These are phyloP conservation scores for Kurtzmaniella quercitrusa DNA, from an alignment of 1,139 yeast species.

Conservation along the genomic window DNA sequence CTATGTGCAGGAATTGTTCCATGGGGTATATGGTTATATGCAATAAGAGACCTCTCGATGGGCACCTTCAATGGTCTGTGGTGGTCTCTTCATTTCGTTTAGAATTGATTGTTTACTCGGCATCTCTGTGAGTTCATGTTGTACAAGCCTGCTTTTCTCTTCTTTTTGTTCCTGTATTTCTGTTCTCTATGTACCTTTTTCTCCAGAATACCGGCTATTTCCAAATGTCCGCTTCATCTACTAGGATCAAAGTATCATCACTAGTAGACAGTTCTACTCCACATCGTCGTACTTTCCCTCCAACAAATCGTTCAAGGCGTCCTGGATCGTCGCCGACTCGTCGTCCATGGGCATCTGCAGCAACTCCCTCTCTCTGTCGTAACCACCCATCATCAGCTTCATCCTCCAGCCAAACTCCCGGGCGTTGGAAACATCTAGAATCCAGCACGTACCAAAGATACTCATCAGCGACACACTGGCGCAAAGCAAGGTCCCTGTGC, in stretches of 20 bases:
- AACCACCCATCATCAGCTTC: constrained; percentile 68
- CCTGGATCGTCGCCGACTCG: constrained; percentile 56
- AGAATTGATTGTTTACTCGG: too few relatives aligned
- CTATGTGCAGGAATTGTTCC: background rate
- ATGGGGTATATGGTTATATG: background rate
- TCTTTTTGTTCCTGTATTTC: too few relatives aligned
- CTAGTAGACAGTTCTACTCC: too few relatives aligned
- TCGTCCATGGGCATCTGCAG: constrained; percentile 60
- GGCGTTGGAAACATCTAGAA: constrained; percentile 62
- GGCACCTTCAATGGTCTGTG: too few relatives aligned
- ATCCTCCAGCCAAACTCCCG: constrained; percentile 70
- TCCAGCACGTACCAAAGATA: constrained; percentile 76
- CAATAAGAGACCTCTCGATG: too few relatives aligned
- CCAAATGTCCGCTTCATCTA: too few relatives aligned
- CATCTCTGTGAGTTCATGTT: too few relatives aligned
- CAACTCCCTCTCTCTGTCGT: constrained; percentile 45
- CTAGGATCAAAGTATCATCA: too few relatives aligned
- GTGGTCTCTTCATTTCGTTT: too few relatives aligned
- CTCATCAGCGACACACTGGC: constrained; percentile 19
- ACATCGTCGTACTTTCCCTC: constrained; percentile 38
- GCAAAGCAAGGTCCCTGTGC: constrained; percentile 50
- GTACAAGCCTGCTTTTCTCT: too few relatives aligned
- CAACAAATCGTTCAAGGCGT: constrained; percentile 42
- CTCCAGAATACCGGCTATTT: too few relatives aligned
- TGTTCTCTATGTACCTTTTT: too few relatives aligned